These are phyloP conservation scores for Xylaria longipes DNA, from an alignment of 495 filamentous ascomycete genomes.

Conservation along the genomic window DNA sequence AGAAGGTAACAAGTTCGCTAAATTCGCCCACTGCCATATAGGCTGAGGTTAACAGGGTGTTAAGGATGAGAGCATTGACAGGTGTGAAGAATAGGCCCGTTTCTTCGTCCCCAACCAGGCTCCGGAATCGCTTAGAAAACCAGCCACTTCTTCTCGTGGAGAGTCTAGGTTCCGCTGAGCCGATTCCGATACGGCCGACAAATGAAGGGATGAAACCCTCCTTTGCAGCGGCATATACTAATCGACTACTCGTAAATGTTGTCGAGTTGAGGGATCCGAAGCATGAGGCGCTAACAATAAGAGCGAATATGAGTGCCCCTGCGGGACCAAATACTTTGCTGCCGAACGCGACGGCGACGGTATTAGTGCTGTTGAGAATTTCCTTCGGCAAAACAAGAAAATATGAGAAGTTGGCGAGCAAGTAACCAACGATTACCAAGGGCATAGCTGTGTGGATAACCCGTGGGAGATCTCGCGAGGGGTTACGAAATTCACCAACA, in stretches of 20 bases:
- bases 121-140: constrained; percentile 60
- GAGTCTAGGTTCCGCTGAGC: constrained; percentile 46
- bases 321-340: constrained; percentile 84
- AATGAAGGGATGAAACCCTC: constrained; percentile 90
- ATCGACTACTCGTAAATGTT: constrained; percentile 90
- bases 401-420: constrained; percentile 90
- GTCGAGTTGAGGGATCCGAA: constrained; percentile 93
- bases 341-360: constrained; percentile 93
- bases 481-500: constrained; percentile 92
- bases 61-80: constrained; percentile 86
- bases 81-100: constrained; percentile 81
- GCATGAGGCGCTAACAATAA: constrained; percentile 87
- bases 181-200: constrained; percentile 82
- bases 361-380: constrained; percentile 83
- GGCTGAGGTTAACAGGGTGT: constrained; percentile 68
- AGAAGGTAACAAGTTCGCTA: constrained; percentile 89
- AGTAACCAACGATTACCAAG: constrained; percentile 86
- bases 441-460: constrained; percentile 98
- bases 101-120: constrained; percentile 66
- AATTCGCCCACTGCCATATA: constrained; percentile 93
- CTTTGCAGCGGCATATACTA: constrained; percentile 93
- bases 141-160: constrained; percentile 65
- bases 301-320: constrained; percentile 83
- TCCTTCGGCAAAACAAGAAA: constrained; percentile 90
- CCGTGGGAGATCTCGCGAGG: constrained; percentile 85